Conservation (phyloP, 2,329 filamentous ascomycete genomes). For the Colletotrichum abscissum region DNA sequence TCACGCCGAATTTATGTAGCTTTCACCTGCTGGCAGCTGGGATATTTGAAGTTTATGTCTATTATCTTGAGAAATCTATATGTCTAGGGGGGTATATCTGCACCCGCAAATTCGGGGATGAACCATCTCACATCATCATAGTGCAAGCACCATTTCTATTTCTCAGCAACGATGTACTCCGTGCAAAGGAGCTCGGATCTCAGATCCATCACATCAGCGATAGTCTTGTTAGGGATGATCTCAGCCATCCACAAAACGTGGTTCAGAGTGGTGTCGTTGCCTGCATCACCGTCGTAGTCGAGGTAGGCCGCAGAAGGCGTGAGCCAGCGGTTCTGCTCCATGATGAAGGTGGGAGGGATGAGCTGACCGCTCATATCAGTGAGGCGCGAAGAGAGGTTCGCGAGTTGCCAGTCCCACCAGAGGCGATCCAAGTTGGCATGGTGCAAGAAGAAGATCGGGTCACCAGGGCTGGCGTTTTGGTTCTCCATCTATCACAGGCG, state of each 20-base stretch:
- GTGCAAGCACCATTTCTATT: background rate
- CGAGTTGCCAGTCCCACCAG: slow-evolving; percentile 23
- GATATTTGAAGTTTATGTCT: background rate
- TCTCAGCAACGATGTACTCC: slow-evolving; percentile 37
- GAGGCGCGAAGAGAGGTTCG: slow-evolving; percentile 26
- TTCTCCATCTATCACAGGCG: slow-evolving; percentile 12
- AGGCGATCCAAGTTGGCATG: slow-evolving; percentile 20
- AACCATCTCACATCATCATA: background rate
- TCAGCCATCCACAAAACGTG: slow-evolving; percentile 43
- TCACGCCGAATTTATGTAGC: too few species aligned
- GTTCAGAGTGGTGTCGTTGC: slow-evolving; percentile 38
- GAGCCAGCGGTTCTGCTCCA: slow-evolving; percentile 22
- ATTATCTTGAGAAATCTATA: background rate
- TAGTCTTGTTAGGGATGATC: slow-evolving; percentile 38
- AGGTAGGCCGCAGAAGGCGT: slow-evolving; percentile 16
- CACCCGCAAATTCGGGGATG: background rate
- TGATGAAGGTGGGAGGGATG: slow-evolving; percentile 10
- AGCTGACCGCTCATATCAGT: slow-evolving; percentile 17
- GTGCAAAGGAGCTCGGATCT: slow-evolving; percentile 38
- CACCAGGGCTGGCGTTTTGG: slow-evolving; percentile 26
- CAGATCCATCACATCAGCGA: slow-evolving; percentile 45
- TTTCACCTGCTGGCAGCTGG: too few species aligned
- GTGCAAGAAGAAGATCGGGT: slow-evolving; percentile 27
- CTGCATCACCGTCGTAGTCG: slow-evolving; percentile 36
- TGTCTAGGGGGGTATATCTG: background rate